Evolutionary conservation across 495 filamentous ascomycete species (phyloP), one percentile per base, ranked within the genome.

Genomic region (Tuber brumale): DNA sequence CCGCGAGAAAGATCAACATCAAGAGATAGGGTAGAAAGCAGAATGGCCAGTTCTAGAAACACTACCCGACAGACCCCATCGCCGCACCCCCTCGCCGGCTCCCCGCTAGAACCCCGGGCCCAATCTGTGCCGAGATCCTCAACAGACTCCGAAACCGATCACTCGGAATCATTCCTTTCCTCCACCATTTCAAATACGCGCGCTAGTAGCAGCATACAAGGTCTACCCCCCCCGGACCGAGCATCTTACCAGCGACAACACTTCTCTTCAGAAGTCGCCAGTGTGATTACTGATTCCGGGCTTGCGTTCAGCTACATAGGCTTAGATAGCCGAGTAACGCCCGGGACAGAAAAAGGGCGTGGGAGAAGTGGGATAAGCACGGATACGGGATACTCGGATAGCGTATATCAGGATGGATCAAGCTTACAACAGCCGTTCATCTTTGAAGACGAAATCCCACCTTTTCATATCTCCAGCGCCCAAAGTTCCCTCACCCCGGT

Each of bases 371-470:
- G 72, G 70, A 16, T 45, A 21, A 81, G 79, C n/a, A 46, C 66
- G n/a, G 74, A 74, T 3, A 81, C 80, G 1, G 79, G 80, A 69
- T 81, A 81, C 23, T 79, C 75, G 1, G 74, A 69, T 69, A 81
- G 80, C 21, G 46, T 79, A 37, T 81, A 81, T 44, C 79, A 75
- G 70, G 73, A n/a, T 48, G 46, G 76, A 45, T 43, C 70, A 41
- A 51, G 73, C 43, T 3, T 42, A 16, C 66, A 69, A 3, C 31
- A 37, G 1, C 48, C 69, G 4, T 72, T 72, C 44, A 43, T 14
- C 10, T 16, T 51, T 5, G 71, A 73, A 35, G 74, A 48, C 23
- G 74, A 78, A 44, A 44, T 70, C 1, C 74, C 74, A 51, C 74
- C 74, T n/a, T 74, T 76, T 27, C 57, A 66, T 19, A 4, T 35